phyloP scores from a whole-genome alignment of 176 grass and related monocot genomes.

The Tillandsia fasciculata region DNA sequence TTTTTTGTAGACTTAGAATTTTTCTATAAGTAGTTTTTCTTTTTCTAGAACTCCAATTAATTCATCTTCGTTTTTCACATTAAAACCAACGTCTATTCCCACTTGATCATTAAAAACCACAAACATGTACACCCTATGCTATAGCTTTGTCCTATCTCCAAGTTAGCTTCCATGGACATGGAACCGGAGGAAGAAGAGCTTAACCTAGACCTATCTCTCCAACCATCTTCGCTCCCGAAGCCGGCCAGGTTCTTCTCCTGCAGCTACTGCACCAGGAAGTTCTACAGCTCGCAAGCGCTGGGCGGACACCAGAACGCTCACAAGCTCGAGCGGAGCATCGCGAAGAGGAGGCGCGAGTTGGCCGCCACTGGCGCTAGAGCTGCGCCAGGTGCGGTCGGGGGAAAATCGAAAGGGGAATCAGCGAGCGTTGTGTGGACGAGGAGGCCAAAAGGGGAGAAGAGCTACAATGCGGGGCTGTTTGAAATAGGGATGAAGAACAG shows the following conservation, averaged over 20 bases:
- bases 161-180: not conserved
- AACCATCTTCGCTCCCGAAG: constrained; percentile 27
- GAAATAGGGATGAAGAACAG: constrained; percentile 4
- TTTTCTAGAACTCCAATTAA: too few species aligned
- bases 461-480: not conserved
- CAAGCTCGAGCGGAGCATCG: constrained; percentile 74
- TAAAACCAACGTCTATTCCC: not conserved
- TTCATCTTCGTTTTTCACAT: not conserved
- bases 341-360: constrained; percentile 39
- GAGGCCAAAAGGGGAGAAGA: not conserved
- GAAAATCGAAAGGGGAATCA: not conserved
- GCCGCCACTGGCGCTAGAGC: constrained; percentile 20
- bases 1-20: too few species aligned
- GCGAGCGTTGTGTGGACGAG: too few species aligned
- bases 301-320: constrained; percentile 95
- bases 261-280: constrained; percentile 77
- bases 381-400: not conserved
- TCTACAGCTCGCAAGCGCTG: constrained; percentile 78
- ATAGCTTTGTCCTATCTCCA: not conserved
- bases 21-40: too few species aligned
- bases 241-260: constrained; percentile 58
- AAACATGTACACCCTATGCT: too few species aligned
- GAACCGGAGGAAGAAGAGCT: constrained; percentile 25
- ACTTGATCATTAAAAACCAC: not conserved
- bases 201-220: constrained; percentile 50